Conservation (phyloP, 306 rosid genomes). For the Citrullus mucosospermus region DNA sequence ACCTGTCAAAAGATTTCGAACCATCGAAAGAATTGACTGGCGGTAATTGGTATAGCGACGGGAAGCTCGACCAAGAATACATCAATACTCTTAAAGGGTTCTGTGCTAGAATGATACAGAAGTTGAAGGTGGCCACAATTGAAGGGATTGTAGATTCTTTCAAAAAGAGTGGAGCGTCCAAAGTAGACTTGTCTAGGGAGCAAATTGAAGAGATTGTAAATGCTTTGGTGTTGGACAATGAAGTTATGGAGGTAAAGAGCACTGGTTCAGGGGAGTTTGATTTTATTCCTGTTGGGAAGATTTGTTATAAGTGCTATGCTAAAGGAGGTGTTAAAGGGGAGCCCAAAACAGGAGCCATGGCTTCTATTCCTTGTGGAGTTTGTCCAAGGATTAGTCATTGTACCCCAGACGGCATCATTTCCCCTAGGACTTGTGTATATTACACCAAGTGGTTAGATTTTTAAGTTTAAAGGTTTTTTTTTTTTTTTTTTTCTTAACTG, state of each 20-base stretch:
- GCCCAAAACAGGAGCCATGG: slow-evolving; percentile 29
- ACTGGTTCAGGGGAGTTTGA: slow-evolving; percentile 50
- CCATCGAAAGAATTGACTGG: slow-evolving; percentile 62
- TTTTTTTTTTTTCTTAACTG: not conserved
- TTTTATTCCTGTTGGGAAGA: slow-evolving; percentile 33
- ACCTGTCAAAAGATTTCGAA: slow-evolving; percentile 53
- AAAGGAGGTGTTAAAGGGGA: slow-evolving; percentile 38
- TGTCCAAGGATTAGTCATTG: slow-evolving; percentile 55
- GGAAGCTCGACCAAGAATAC: slow-evolving; percentile 32
- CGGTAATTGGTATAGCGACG: slow-evolving; percentile 55
- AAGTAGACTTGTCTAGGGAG: slow-evolving; percentile 18
- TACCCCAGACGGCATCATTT: slow-evolving; percentile 50
- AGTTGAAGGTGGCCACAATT: slow-evolving; percentile 32
- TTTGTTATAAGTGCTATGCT: slow-evolving; percentile 46
- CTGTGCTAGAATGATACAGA: slow-evolving; percentile 24
- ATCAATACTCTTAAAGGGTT: slow-evolving; percentile 25
- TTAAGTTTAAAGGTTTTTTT: not conserved
- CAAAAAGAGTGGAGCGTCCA: slow-evolving; percentile 15
- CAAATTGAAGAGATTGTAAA: slow-evolving; percentile 29
- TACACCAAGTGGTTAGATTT: slow-evolving; percentile 57
- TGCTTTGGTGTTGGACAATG: slow-evolving; percentile 29
- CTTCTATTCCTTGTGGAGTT: slow-evolving; percentile 69
- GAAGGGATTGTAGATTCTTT: slow-evolving; percentile 32
- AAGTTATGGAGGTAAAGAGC: slow-evolving; percentile 43
- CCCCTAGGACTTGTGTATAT: slow-evolving; percentile 54